Base-by-base conservation (phyloP, 2,329 filamentous ascomycete species). In the Thelonectria rubi region DNA sequence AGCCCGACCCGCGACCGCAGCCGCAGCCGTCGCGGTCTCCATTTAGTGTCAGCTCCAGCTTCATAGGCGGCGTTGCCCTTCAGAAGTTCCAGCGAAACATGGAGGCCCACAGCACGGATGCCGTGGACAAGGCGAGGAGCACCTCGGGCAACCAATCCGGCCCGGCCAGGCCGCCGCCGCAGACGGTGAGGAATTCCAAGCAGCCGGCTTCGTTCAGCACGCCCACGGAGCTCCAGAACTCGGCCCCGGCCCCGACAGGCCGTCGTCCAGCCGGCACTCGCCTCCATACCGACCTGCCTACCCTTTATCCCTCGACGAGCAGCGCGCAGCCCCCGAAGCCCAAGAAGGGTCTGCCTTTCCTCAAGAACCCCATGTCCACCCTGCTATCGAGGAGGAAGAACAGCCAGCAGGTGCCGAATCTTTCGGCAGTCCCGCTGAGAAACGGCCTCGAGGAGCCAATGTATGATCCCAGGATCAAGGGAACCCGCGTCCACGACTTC, bases 401-500 rank as follows among this genome's bases (percentile, higher is more conserved):
- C 12, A 83, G 79, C 15, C 84, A 87, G 58, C 80, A 79, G 52
- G 74, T 76, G 1, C 77, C 80, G 1, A 82, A 84, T 46, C 60
- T 81, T 3, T 70, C 72, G 1, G 77, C 80, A 1, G 68, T 82
- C 20, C 78, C 82, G 0, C 67, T 81, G 26, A 67, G 77, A 47
- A 75, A 77, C 20, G 72, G 74, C 8, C 67, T 73, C 0, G 79
- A 81, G 14, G 82, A 83, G 66, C 80, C 81, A 5, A 74, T 76
- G 18, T 88, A 89, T 67, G 87, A 90, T 67, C 87, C 87, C 17
- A 81, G 86, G 10, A 91, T 91, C 65, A 82, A 82, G 69, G 88
- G 86, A 50, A 91, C 85, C 8, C 80, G 82, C 48, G 82, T 89
- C 51, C 88, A 91, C 71, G 88, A 88, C 73, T 90, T 89, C 68